Conservation (phyloP, 108 stramenopile species). For the Nitzschia palea region DNA sequence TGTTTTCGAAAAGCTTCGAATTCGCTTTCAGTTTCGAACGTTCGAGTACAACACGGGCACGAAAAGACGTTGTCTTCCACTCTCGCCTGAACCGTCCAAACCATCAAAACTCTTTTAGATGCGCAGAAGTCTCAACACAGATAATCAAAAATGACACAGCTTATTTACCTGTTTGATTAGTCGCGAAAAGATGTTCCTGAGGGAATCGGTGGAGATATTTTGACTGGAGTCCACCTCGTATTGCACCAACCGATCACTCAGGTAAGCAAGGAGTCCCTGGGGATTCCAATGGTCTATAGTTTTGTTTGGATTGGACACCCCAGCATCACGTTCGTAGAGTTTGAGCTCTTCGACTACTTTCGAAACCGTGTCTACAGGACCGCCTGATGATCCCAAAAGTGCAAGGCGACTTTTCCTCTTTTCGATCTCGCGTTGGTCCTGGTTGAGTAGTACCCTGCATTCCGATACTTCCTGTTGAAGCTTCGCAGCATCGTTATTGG, state of each 20-base stretch:
- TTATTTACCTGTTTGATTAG: conserved; percentile 54
- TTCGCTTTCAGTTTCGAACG: conserved; percentile 8
- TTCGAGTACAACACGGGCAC: conserved; percentile 48
- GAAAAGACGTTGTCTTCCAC: background rate
- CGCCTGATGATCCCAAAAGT: conserved; percentile 37
- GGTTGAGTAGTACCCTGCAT: conserved; percentile 26
- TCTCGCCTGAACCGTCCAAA: too few relatives aligned
- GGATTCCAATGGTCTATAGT: conserved; percentile 36
- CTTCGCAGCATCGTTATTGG: conserved; percentile 31
- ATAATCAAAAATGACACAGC: background rate
- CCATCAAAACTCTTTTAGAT: too few relatives aligned
- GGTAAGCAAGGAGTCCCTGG: conserved; percentile 47
- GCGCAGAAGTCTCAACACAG: too few relatives aligned
- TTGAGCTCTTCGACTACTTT: conserved; percentile 41
- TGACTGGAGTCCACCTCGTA: conserved; percentile 26
- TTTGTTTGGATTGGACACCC: conserved; percentile 8
- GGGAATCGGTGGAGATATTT: conserved; percentile 36
- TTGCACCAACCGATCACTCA: conserved; percentile 23
- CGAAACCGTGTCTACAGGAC: conserved; percentile 50
- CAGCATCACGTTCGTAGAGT: conserved; percentile 14
- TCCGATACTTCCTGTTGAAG: conserved; percentile 28
- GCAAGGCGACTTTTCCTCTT: conserved; percentile 25
- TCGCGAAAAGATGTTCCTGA: conserved; percentile 45
- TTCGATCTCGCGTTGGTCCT: conserved; percentile 23
- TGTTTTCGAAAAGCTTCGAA: background rate